These are phyloP conservation scores for Oryza meridionalis DNA, from an alignment of 176 grass and related monocot genomes.

Conservation along the genomic window DNA sequence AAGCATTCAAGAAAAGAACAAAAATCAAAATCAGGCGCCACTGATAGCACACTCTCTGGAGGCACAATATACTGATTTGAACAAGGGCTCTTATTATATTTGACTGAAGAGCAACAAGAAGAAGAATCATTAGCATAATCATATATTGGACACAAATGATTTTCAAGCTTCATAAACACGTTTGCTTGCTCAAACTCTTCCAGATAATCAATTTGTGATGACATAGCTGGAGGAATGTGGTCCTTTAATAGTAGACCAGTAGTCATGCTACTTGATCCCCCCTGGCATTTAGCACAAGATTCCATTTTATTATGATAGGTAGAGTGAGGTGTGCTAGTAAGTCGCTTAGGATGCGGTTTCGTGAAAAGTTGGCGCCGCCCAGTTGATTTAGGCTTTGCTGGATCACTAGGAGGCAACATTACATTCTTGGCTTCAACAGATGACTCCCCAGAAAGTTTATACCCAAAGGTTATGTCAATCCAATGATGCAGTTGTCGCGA, in stretches of 20 bases:
- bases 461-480: conserved; percentile 99
- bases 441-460: conserved; percentile 84
- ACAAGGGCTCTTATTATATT: conserved; percentile 31
- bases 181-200: conserved; percentile 74
- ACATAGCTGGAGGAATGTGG: conserved; percentile 1
- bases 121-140: conserved; percentile 47
- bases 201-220: conserved; percentile 58
- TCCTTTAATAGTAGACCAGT: conserved; percentile 30
- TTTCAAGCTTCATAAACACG: conserved; percentile 71
- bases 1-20: conserved; percentile 75
- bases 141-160: conserved; percentile 71
- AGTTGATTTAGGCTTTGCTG: conserved; percentile 70
- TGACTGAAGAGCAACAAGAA: conserved; percentile 43
- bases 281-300: conserved; percentile 61
- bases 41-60: conserved; percentile 23
- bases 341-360: conserved; percentile 77
- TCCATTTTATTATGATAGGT: conserved; percentile 56
- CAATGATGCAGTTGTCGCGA: conserved; percentile 91
- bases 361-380: conserved; percentile 85
- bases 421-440: conserved; percentile 95
- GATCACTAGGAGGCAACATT: conserved; percentile 83
- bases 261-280: conserved; percentile 24
- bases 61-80: conserved; percentile 34
- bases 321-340: conserved; percentile 49
- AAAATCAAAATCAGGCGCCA: conserved; percentile 65